Evolutionary conservation across 176 grass and related monocot species (phyloP).

Genomic region (Oryza meyeriana): DNA sequence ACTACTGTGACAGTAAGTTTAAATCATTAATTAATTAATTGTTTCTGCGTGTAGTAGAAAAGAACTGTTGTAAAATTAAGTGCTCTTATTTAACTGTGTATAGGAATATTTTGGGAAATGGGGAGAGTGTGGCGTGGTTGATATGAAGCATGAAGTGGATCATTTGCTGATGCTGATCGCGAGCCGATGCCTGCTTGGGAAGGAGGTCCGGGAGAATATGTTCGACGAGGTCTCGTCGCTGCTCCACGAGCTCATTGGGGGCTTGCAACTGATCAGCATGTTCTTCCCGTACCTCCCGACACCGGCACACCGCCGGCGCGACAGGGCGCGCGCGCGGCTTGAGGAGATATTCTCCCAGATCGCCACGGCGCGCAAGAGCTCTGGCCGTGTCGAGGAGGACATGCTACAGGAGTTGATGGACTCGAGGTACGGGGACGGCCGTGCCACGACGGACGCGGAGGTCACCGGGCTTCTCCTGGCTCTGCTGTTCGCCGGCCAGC

Average conservation of each 20-base stretch:
- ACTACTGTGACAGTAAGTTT: too few species aligned
- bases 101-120: slow-evolving; percentile 38
- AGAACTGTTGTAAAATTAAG: too few species aligned
- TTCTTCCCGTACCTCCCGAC: slow-evolving; percentile 50
- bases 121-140: slow-evolving; percentile 2
- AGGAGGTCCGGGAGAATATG: slow-evolving; percentile 50
- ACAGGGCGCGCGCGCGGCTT: slow-evolving; percentile 37
- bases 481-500: slow-evolving; percentile 44
- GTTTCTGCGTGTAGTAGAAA: too few species aligned
- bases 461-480: slow-evolving; percentile 49
- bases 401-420: slow-evolving; percentile 53
- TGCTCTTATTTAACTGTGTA: background rate
- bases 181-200: slow-evolving; percentile 55
- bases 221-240: slow-evolving; percentile 42
- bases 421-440: slow-evolving; percentile 49
- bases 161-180: slow-evolving; percentile 32
- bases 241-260: slow-evolving; percentile 37
- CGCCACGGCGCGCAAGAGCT: slow-evolving; percentile 27
- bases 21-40: too few species aligned
- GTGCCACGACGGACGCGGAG: slow-evolving; percentile 39
- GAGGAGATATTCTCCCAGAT: slow-evolving; percentile 48
- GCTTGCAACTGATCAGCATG: slow-evolving; percentile 30
- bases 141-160: slow-evolving; percentile 48
- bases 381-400: slow-evolving; percentile 29
- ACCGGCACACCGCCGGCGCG: slow-evolving; percentile 39